Evolutionary conservation across 2,329 filamentous ascomycete genomes (phyloP).

Genomic region (Phyllosticta capitalensis): DNA sequence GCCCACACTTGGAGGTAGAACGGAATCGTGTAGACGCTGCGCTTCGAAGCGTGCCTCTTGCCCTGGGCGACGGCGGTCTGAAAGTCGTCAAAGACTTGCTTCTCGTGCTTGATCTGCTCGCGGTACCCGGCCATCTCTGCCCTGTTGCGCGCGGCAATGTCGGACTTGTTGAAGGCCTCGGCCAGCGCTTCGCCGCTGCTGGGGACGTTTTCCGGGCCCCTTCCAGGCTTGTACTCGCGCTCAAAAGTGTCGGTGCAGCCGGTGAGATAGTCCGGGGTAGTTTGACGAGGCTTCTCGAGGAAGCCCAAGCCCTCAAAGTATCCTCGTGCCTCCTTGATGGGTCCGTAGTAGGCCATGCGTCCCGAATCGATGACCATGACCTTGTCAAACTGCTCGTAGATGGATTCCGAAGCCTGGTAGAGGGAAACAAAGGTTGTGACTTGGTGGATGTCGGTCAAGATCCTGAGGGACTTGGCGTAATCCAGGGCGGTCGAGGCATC

Average conservation of each 20-base stretch:
- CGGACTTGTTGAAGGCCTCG: constrained; percentile 60
- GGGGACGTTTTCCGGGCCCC: constrained; percentile 56
- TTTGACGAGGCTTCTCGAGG: constrained; percentile 63
- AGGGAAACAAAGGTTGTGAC: constrained; percentile 78
- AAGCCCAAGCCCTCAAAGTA: constrained; percentile 77
- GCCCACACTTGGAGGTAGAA: constrained; percentile 79
- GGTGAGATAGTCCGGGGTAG: constrained; percentile 72
- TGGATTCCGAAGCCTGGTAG: constrained; percentile 78
- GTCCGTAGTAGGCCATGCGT: constrained; percentile 67
- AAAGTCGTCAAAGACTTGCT: constrained; percentile 66
- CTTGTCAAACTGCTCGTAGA: constrained; percentile 73
- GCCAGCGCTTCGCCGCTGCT: constrained; percentile 57
- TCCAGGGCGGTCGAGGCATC: constrained; percentile 42
- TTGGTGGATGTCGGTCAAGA: constrained; percentile 72
- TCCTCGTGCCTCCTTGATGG: constrained; percentile 52
- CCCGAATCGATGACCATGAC: constrained; percentile 73
- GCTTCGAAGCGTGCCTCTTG: constrained; percentile 63
- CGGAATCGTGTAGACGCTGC: constrained; percentile 73
- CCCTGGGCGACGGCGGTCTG: constrained; percentile 63
- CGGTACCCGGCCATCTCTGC: constrained; percentile 63
- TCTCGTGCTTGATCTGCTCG: constrained; percentile 51
- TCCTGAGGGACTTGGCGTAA: constrained; percentile 38
- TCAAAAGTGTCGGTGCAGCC: constrained; percentile 80
- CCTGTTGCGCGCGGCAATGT: constrained; percentile 46
- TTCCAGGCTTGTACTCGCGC: constrained; percentile 61